Conservation (phyloP, 2,329 filamentous ascomycete genomes). For the Aspergillus calidoustus region DNA sequence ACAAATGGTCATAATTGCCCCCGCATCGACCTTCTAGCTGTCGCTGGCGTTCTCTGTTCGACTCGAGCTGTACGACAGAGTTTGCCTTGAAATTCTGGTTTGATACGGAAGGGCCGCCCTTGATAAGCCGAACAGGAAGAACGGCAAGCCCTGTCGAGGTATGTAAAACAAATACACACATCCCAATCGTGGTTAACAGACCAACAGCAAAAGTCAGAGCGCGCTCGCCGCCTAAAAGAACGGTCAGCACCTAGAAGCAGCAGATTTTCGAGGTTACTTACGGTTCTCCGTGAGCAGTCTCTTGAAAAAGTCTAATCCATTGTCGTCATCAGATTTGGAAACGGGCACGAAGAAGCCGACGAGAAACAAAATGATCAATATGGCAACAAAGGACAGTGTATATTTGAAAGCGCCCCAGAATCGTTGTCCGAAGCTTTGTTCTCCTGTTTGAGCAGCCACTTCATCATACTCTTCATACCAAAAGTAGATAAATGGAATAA, state of each 20-base stretch:
- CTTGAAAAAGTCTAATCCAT: conserved; percentile 90
- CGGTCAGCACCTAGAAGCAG: neutral
- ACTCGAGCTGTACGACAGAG: conserved; percentile 78
- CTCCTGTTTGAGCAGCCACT: conserved; percentile 78
- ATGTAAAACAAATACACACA: conserved; percentile 84
- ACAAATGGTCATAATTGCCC: conserved; percentile 74
- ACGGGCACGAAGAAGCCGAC: conserved; percentile 93
- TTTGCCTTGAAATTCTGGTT: conserved; percentile 76
- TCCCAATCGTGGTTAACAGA: conserved; percentile 84
- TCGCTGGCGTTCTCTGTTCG: conserved; percentile 87
- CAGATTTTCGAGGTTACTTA: conserved; percentile 42
- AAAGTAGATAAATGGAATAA: conserved; percentile 96
- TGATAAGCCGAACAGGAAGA: conserved; percentile 88
- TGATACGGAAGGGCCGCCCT: conserved; percentile 84
- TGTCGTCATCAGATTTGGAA: conserved; percentile 67
- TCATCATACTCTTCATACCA: conserved; percentile 98
- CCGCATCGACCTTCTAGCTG: conserved; percentile 86
- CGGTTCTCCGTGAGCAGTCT: conserved; percentile 79
- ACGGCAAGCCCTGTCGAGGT: conserved; percentile 87
- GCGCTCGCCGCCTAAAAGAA: conserved; percentile 75
- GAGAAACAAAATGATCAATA: conserved; percentile 78
- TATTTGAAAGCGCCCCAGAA: conserved; percentile 89
- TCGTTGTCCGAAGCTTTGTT: conserved; percentile 70
- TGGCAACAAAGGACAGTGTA: conserved; percentile 79
- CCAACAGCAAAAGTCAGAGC: conserved; percentile 89